A percentile compares a stretch with the other conserved stretches of the same genome.
phyloP scores from a whole-genome alignment of 2,329 filamentous ascomycete genomes.

The Beauveria australis region DNA sequence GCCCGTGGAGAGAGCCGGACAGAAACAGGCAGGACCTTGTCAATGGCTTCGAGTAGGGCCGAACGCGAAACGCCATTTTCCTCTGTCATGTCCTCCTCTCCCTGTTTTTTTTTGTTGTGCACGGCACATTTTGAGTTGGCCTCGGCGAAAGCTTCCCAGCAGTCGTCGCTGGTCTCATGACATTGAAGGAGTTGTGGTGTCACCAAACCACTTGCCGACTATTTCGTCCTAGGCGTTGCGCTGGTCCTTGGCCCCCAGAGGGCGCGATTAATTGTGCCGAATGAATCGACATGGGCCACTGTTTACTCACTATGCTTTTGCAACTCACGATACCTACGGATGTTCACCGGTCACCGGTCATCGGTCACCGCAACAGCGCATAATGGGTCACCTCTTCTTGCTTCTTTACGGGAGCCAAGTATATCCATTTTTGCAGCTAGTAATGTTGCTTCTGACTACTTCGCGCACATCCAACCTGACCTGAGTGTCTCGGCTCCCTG shows the following conservation, averaged over 20 bases:
- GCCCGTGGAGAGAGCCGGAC: background rate
- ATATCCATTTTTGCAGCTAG: too few species aligned
- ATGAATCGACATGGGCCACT: background rate
- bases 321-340: background rate
- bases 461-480: too few species aligned
- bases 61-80: constrained; percentile 7
- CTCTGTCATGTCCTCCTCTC: background rate
- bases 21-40: background rate
- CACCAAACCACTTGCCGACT: background rate
- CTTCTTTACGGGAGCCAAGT: too few species aligned
- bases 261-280: background rate
- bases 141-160: background rate
- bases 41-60: constrained; percentile 2
- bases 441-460: too few species aligned
- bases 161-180: background rate
- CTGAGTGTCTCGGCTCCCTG: too few species aligned
- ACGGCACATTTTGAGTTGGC: background rate
- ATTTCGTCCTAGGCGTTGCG: background rate
- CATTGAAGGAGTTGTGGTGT: background rate
- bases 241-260: background rate
- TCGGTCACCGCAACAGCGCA: too few species aligned
- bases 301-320: background rate
- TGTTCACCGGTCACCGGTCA: too few species aligned
- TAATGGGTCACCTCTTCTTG: too few species aligned
- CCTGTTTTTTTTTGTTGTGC: background rate